Evolutionary conservation across 2,329 filamentous ascomycete species (phyloP).

Genomic region (Atkinsonella texensis): DNA sequence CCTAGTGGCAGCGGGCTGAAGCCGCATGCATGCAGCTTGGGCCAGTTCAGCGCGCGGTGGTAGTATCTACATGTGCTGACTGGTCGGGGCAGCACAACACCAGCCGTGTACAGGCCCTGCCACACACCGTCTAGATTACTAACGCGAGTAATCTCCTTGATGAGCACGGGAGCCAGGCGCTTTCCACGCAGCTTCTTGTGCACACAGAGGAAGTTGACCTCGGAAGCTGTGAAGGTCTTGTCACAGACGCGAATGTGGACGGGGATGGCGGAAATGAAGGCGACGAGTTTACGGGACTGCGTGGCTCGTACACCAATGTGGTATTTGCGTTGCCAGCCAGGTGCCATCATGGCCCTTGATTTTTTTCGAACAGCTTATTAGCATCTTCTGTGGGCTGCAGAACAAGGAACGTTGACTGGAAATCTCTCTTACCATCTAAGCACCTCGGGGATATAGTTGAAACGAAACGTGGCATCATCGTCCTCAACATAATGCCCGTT

Average conservation of each 20-base stretch:
- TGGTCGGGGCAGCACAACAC: slow-evolving; percentile 80
- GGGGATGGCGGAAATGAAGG: slow-evolving; percentile 91
- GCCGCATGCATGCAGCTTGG: slow-evolving; percentile 87
- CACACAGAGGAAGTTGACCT: slow-evolving; percentile 97
- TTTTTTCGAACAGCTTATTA: neutral
- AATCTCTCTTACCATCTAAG: slow-evolving; percentile 60
- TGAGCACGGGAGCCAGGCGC: slow-evolving; percentile 82
- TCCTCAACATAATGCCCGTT: slow-evolving; percentile 96
- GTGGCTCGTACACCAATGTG: slow-evolving; percentile 85
- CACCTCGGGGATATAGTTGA: slow-evolving; percentile 86
- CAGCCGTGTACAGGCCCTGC: slow-evolving; percentile 93
- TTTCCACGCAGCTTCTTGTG: slow-evolving; percentile 97
- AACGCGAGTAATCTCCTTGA: slow-evolving; percentile 92
- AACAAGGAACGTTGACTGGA: neutral
- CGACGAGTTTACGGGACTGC: slow-evolving; percentile 76
- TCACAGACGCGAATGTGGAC: slow-evolving; percentile 70
- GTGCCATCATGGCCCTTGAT: slow-evolving; percentile 77
- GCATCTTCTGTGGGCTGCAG: neutral
- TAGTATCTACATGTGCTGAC: slow-evolving; percentile 92
- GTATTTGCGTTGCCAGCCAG: slow-evolving; percentile 89
- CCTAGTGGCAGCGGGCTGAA: slow-evolving; percentile 80
- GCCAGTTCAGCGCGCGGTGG: slow-evolving; percentile 88
- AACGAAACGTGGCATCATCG: slow-evolving; percentile 91
- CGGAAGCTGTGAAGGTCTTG: slow-evolving; percentile 63
- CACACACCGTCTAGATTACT: slow-evolving; percentile 80